phyloP scores from a whole-genome alignment of 1,284 basidiomycete genomes.

The Tetrapyrgos nigripes region DNA sequence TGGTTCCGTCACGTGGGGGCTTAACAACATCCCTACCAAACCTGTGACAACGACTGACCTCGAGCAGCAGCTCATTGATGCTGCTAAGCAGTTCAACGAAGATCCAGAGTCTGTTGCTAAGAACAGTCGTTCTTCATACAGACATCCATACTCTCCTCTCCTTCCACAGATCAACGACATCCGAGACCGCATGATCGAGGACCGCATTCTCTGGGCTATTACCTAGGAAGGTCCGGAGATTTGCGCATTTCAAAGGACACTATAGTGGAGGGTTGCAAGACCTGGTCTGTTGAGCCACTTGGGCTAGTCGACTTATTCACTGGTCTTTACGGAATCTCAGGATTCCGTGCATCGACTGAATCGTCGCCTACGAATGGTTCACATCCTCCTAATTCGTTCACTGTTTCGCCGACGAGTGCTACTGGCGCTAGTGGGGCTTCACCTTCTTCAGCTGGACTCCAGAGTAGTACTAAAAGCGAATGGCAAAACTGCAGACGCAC shows the following conservation, averaged over 20 bases:
- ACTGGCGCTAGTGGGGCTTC: no score
- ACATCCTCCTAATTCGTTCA: no score
- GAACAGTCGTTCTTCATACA: conserved; percentile 24
- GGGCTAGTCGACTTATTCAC: no score
- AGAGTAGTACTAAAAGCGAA: no score
- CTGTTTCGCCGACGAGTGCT: no score
- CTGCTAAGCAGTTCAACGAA: conserved; percentile 59
- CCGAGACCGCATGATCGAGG: conserved; percentile 43
- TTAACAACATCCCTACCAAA: conserved; percentile 79
- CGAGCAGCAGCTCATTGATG: conserved; percentile 51
- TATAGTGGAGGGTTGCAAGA: conserved; percentile 68
- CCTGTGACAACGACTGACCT: conserved; percentile 61
- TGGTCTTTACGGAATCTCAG: no score
- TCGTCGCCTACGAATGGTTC: no score
- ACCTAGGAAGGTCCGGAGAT: conserved; percentile 59
- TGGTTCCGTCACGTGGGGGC: conserved; percentile 70
- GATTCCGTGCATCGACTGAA: no score
- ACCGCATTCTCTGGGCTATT: conserved; percentile 82
- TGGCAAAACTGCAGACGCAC: no score
- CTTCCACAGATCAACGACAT: conserved; percentile 33
- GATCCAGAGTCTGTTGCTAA: conserved; percentile 3
- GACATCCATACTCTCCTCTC: conserved; percentile 20
- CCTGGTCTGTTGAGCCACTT: conserved; percentile 66
- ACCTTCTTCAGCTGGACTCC: no score
- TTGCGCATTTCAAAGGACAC: conserved; percentile 54